Percentiles rank a stretch among this genome's conserved stretches.
phyloP scores from a whole-genome alignment of 257 asterid genomes.

The Solanum corneliomulleri region DNA sequence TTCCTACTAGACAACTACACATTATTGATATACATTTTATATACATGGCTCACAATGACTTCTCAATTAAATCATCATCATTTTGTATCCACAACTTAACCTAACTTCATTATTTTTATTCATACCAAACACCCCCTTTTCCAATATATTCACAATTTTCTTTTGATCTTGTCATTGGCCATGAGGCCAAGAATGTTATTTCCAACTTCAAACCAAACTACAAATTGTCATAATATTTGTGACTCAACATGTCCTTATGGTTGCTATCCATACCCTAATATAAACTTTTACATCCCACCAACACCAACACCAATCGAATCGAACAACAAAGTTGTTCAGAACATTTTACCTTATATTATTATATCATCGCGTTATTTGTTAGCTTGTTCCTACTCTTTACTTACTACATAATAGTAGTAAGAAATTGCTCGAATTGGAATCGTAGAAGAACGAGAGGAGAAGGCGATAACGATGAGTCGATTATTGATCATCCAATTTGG shows the following conservation, averaged over 20 bases:
- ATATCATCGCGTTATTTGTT: not conserved
- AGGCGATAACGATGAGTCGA: not conserved
- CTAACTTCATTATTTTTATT: not conserved
- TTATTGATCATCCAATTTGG: not conserved
- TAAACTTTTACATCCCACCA: not conserved
- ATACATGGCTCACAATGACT: not conserved
- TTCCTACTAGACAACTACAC: not conserved
- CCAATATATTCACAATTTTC: not conserved
- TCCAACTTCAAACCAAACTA: not conserved
- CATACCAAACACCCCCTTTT: not conserved
- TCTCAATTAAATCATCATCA: not conserved
- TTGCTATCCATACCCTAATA: not conserved
- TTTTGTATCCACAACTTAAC: not conserved
- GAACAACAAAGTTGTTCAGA: not conserved
- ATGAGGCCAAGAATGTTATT: not conserved
- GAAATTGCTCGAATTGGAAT: conserved; percentile 4
- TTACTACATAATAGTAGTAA: not conserved
- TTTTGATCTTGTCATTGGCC: not conserved
- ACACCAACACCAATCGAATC: not conserved
- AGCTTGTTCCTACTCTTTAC: not conserved
- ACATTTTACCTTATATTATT: not conserved
- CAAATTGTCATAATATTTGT: not conserved
- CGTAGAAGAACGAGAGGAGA: not conserved
- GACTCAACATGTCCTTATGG: conserved; percentile 1
- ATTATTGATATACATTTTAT: not conserved